Percentiles rank a stretch among this genome's conserved stretches.
Evolutionary conservation across 1,139 yeast species (phyloP).

Genomic region (Neolecta irregularis): DNA sequence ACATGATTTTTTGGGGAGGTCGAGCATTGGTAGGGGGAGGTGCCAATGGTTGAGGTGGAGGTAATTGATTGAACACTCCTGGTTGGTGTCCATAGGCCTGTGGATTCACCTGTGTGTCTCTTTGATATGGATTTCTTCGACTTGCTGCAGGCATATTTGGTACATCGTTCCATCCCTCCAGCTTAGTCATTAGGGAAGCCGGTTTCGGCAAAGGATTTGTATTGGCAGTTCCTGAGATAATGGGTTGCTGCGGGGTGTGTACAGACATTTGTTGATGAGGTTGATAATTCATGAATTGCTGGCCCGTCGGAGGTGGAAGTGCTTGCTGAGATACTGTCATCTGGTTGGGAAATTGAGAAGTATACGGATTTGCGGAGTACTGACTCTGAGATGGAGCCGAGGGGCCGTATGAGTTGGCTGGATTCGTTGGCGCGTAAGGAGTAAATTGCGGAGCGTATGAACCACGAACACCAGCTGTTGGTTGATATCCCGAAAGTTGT

Average conservation of each 20-base stretch:
- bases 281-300: slow-evolving; percentile 12
- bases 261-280: slow-evolving; percentile 26
- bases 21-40: slow-evolving; percentile 41
- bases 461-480: too few species aligned
- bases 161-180: slow-evolving; percentile 89
- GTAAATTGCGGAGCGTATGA: not conserved
- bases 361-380: not conserved
- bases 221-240: slow-evolving; percentile 14
- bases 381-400: not conserved
- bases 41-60: slow-evolving; percentile 22
- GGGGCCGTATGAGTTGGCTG: not conserved
- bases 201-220: slow-evolving; percentile 25
- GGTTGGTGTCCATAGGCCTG: too few species aligned
- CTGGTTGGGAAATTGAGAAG: too few species aligned
- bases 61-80: too few species aligned
- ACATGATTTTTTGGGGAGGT: slow-evolving; percentile 24
- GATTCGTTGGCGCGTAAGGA: not conserved
- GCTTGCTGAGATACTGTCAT: slow-evolving; percentile 6
- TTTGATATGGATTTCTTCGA: too few species aligned
- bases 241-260: slow-evolving; percentile 5
- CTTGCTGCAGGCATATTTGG: slow-evolving; percentile 48
- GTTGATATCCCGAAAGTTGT: too few species aligned
- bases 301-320: too few species aligned
- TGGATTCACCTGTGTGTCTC: too few species aligned
- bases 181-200: too few species aligned